phyloP scores from a whole-genome alignment of 2,329 filamentous ascomycete species.

The Alternaria rosae region DNA sequence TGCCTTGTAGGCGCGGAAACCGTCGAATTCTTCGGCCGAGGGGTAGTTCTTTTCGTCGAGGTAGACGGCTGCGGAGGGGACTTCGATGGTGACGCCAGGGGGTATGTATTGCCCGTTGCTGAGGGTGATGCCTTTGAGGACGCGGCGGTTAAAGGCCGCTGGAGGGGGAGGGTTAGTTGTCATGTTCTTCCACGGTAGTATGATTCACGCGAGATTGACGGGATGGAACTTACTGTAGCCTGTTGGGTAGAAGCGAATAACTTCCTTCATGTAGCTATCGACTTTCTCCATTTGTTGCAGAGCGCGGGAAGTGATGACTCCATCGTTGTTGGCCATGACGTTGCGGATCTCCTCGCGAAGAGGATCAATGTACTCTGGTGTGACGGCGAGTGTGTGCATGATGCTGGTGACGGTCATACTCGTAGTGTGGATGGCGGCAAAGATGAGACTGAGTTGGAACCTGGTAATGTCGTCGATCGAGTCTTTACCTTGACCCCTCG shows the following conservation, averaged over 20 bases:
- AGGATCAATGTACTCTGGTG: conserved; percentile 53
- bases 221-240: conserved; percentile 26
- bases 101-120: conserved; percentile 62
- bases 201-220: no score
- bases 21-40: conserved; percentile 37
- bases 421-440: conserved; percentile 45
- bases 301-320: conserved; percentile 37
- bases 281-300: conserved; percentile 47
- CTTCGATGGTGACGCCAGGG: conserved; percentile 44
- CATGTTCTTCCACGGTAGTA: background rate
- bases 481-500: conserved; percentile 19
- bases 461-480: conserved; percentile 13
- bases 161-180: background rate
- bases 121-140: conserved; percentile 60
- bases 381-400: conserved; percentile 40
- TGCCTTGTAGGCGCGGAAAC: conserved; percentile 42
- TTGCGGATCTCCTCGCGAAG: conserved; percentile 52
- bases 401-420: conserved; percentile 36
- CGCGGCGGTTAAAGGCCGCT: conserved; percentile 60
- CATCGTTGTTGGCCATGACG: conserved; percentile 46
- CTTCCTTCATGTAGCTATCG: conserved; percentile 49
- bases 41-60: conserved; percentile 33
- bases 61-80: conserved; percentile 38
- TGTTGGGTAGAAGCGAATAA: conserved; percentile 34
- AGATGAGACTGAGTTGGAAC: conserved; percentile 34